Conservation (phyloP, 345 rosid species). For the Atalantia buxifolia region DNA sequence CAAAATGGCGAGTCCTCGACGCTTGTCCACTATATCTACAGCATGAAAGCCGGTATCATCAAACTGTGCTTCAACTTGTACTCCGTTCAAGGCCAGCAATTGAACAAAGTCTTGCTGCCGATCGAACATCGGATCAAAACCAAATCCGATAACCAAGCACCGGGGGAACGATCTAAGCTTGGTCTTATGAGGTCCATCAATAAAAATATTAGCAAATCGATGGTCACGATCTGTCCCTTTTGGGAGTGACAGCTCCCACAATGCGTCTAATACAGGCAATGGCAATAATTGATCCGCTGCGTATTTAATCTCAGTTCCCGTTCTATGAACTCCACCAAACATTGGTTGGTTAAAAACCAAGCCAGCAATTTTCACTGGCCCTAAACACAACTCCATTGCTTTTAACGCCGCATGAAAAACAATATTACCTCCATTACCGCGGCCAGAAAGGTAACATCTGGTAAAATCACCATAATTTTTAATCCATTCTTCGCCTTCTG, state of each 20-base stretch:
- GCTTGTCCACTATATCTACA: constrained; percentile 13
- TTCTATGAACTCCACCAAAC: constrained; percentile 35
- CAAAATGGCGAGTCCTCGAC: constrained; percentile 6
- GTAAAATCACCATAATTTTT: constrained; percentile 31
- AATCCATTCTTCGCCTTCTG: constrained; percentile 32
- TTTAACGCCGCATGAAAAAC: constrained; percentile 22
- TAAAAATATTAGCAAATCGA: constrained; percentile 31
- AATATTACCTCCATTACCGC: constrained; percentile 35
- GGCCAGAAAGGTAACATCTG: constrained; percentile 31
- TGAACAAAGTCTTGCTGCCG: constrained; percentile 22
- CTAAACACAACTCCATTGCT: constrained; percentile 1
- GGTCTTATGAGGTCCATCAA: constrained; percentile 7
- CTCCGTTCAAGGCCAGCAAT: constrained; percentile 19
- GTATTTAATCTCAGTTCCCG: constrained; percentile 18
- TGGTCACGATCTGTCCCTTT: constrained; percentile 38
- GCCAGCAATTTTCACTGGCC: constrained; percentile 24
- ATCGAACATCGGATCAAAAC: constrained; percentile 25
- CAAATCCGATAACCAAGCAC: constrained; percentile 21
- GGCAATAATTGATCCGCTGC: constrained; percentile 25
- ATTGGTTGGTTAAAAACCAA: constrained; percentile 32
- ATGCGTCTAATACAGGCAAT: constrained; percentile 17
- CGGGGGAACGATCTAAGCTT: constrained; percentile 9
- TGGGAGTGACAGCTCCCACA: constrained; percentile 44
- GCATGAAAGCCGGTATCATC: constrained; percentile 21
- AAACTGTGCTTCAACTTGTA: constrained; percentile 26